phyloP scores from a whole-genome alignment of 768 basidiomycete genomes.

The Lactarius hatsudake region DNA sequence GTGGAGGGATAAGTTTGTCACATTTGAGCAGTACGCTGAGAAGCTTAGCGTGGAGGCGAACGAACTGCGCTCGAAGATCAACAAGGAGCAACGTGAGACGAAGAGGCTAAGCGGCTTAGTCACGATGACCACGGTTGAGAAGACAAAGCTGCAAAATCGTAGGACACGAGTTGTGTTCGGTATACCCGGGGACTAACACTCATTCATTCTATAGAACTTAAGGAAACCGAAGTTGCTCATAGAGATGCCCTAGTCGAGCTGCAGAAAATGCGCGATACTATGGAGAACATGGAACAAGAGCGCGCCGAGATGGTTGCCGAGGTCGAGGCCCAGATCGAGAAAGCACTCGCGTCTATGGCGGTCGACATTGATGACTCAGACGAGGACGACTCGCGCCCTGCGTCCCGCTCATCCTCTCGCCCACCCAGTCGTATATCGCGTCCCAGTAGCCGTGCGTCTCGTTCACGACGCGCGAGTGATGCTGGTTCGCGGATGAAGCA shows the following conservation, averaged over 20 bases:
- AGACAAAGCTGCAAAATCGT: conserved; percentile 76
- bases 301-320: conserved; percentile 90
- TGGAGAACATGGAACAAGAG: conserved; percentile 86
- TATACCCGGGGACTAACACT: neutral
- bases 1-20: conserved; percentile 92
- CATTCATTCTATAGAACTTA: conserved; percentile 53
- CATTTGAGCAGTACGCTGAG: conserved; percentile 93
- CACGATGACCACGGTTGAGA: conserved; percentile 73
- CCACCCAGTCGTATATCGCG: conserved; percentile 22
- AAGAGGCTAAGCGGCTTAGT: conserved; percentile 79
- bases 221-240: conserved; percentile 79
- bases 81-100: conserved; percentile 87
- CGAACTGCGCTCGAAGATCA: conserved; percentile 82
- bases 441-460: conserved; percentile 57
- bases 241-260: conserved; percentile 78
- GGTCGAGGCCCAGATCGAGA: conserved; percentile 88
- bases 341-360: conserved; percentile 81
- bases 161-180: conserved; percentile 35
- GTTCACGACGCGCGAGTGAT: conserved; percentile 56
- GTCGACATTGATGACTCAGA: conserved; percentile 79
- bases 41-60: conserved; percentile 83
- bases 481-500: conserved; percentile 47
- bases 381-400: conserved; percentile 63
- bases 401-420: conserved; percentile 19
- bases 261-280: conserved; percentile 75